Base-by-base conservation (phyloP, 2,329 filamentous ascomycete species). In the Ophiosphaerella korrae region DNA sequence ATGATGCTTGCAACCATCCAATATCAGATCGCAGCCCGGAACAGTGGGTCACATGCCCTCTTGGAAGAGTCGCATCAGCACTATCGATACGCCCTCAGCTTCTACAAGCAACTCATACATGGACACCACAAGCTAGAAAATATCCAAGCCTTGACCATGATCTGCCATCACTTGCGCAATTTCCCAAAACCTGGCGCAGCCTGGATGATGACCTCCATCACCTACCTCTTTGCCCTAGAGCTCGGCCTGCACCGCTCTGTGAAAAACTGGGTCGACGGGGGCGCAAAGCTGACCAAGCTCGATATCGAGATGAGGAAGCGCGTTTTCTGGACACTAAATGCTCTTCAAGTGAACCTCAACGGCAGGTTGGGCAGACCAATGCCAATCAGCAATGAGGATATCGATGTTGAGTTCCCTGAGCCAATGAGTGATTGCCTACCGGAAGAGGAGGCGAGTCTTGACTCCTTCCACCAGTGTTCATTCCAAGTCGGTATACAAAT, bases 131-230 rank as follows among this genome's bases (percentile, higher is more conserved):
- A 84, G 0, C 74, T 92, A 12, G 77, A 84, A 39, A 84, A 89
- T 44, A 79, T 92, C 7, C 89, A 94, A 70, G 90, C 88, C 3
- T 71, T 94, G 63, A 80, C 86, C 9, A 76, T 94, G 74, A 84
- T 95, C 14, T 86, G 85, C 51, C 75, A 84, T 3, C 88, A 93
- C 68, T 82, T 90, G 3, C 85, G 90, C 52, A 86, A 85, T 43
- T 92, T 94, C 51, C 88, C 89, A 26, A 91, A 92, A 62, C 89
- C 90, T 1, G 89, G 88, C 11, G 85, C 87, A 36, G 88, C 87
- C 46, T 88, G 86, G 74, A 82, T 88, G 58, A 79, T 92, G 52
- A 82, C 82, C 29, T 84, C 83, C 45, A 79, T 84, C 40, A 83
- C 88, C 1, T 77, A 92, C 37, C 80, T 84, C 5, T 77, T 88